Percentiles rank a stretch among this genome's conserved stretches.
Evolutionary conservation across 2,329 filamentous ascomycete genomes (phyloP).

Genomic region (Trichoderma arundinaceum): DNA sequence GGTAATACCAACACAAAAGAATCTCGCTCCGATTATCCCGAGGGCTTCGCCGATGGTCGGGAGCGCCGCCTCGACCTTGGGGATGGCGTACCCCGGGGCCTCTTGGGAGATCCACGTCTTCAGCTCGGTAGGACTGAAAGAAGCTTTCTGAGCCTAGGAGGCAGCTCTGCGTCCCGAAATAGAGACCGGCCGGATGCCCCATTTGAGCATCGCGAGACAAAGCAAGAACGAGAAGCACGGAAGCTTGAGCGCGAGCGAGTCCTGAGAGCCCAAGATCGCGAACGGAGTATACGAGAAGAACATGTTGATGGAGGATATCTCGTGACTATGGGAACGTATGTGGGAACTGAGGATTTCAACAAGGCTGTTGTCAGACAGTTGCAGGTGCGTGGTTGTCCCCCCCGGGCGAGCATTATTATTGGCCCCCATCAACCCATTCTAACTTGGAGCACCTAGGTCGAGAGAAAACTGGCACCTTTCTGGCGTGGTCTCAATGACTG

Average conservation of each 20-base stretch:
- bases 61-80: slow-evolving; percentile 34
- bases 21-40: slow-evolving; percentile 43
- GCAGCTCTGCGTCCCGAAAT: slow-evolving; percentile 49
- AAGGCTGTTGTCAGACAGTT: slow-evolving; percentile 87
- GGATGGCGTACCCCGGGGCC: slow-evolving; percentile 35
- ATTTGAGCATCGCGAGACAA: slow-evolving; percentile 79
- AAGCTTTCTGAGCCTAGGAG: slow-evolving; percentile 55
- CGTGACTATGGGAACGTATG: slow-evolving; percentile 93
- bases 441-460: slow-evolving; percentile 66
- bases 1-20: slow-evolving; percentile 51
- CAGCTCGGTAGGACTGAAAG: slow-evolving; percentile 47
- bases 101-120: slow-evolving; percentile 35
- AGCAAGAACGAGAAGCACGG: slow-evolving; percentile 86
- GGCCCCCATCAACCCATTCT: slow-evolving; percentile 15
- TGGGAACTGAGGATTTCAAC: slow-evolving; percentile 89
- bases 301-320: slow-evolving; percentile 93
- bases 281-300: slow-evolving; percentile 88
- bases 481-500: slow-evolving; percentile 94
- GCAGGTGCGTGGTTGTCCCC: slow-evolving; percentile 65
- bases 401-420: background rate
- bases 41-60: slow-evolving; percentile 37
- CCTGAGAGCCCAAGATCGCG: slow-evolving; percentile 79
- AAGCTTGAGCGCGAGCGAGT: slow-evolving; percentile 81
- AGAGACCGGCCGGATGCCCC: slow-evolving; percentile 50
- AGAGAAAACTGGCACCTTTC: slow-evolving; percentile 89